These are phyloP conservation scores for Eutrema salsugineum DNA, from an alignment of 441 rosid genomes.

Conservation along the genomic window DNA sequence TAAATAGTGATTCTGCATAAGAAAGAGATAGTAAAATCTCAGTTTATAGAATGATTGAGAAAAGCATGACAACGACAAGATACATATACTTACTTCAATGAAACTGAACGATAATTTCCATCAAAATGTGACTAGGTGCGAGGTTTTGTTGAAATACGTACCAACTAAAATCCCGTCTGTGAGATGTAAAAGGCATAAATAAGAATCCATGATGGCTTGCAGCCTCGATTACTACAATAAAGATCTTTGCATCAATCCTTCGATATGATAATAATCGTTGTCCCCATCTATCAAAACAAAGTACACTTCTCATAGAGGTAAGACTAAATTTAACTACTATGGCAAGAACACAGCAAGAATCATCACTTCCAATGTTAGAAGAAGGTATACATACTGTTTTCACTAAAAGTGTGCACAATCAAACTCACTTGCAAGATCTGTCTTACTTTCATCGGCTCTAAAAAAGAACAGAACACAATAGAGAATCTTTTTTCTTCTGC, in stretches of 20 bases:
- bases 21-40: background rate
- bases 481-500: background rate
- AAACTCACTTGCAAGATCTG: conserved; percentile 9
- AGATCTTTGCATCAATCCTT: conserved; percentile 98
- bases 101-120: background rate
- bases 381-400: no score
- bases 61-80: background rate
- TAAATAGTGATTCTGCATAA: conserved; percentile 84
- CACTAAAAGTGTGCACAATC: background rate
- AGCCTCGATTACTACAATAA: conserved; percentile 92
- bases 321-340: background rate
- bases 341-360: no score
- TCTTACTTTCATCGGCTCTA: conserved; percentile 13
- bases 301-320: no score
- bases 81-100: background rate
- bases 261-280: conserved; percentile 3
- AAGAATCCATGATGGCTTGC: conserved; percentile 99
- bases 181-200: conserved; percentile 92
- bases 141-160: conserved; percentile 24
- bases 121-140: no score
- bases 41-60: background rate
- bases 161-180: conserved; percentile 97
- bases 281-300: no score
- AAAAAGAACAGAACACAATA: conserved; percentile 9
- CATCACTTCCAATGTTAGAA: no score